Evolutionary conservation across 371 early-diverging fungal genomes (phyloP).

Genomic region (Coemansia sp.): DNA sequence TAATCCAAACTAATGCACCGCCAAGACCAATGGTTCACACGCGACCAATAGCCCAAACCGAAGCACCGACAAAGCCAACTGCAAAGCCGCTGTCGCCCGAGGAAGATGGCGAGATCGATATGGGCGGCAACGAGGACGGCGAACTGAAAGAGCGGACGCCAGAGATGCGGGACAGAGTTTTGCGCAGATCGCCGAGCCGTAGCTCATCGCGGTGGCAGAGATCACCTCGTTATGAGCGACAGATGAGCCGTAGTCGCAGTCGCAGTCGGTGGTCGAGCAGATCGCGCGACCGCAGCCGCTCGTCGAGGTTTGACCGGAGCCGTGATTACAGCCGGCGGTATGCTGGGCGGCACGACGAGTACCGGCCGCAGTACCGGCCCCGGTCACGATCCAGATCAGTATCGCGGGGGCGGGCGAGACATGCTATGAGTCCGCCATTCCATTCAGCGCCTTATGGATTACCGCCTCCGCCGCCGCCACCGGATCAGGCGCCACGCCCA

Average conservation of each 20-base stretch:
- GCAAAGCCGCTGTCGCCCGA: background rate
- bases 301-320: background rate
- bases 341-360: conserved; percentile 3
- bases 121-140: background rate
- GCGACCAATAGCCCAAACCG: background rate
- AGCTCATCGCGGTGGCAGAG: background rate
- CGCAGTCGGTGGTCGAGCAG: conserved; percentile 7
- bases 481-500: background rate
- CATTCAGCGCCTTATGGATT: background rate
- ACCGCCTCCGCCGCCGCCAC: background rate
- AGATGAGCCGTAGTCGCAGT: background rate
- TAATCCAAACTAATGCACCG: background rate
- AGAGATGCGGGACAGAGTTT: background rate
- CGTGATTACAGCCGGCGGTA: conserved; percentile 2
- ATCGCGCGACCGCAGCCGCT: conserved; percentile 7
- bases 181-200: background rate
- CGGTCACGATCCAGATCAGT: conserved; percentile 1
- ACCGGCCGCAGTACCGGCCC: conserved; percentile 4
- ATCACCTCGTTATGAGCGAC: conserved; percentile 1
- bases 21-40: background rate
- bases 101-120: conserved; percentile 10
- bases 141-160: conserved; percentile 5
- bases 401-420: background rate
- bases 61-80: background rate
- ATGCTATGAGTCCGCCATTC: background rate